Percentiles rank a stretch among this genome's conserved stretches.
Evolutionary conservation across 2,329 filamentous ascomycete genomes (phyloP).

Genomic region (Fusarium sp.): DNA sequence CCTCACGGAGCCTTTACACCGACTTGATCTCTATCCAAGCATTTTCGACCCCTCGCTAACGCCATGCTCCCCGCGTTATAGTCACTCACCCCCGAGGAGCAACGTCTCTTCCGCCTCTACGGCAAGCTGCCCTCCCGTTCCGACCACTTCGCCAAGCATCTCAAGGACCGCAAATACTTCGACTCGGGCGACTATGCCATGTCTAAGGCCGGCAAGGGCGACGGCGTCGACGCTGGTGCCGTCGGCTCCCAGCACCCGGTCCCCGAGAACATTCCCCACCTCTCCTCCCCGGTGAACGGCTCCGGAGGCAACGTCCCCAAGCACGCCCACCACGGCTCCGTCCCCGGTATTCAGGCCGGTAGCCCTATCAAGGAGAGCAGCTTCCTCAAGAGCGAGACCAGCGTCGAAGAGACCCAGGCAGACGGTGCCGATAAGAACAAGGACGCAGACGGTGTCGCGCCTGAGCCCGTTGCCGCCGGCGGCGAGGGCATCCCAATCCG

Average conservation of each 20-base stretch:
- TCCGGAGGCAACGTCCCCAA: constrained; percentile 52
- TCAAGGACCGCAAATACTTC: constrained; percentile 99
- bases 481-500: constrained; percentile 73
- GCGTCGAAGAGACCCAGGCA: constrained; percentile 67
- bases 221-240: constrained; percentile 91
- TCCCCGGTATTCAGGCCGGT: constrained; percentile 70
- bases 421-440: constrained; percentile 57
- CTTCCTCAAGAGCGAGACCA: constrained; percentile 87
- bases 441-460: constrained; percentile 50
- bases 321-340: constrained; percentile 60
- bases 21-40: constrained; percentile 3
- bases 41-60: constrained; percentile 38
- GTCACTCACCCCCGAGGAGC: constrained; percentile 95
- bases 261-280: constrained; percentile 94
- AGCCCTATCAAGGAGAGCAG: constrained; percentile 94
- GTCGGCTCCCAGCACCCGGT: constrained; percentile 96
- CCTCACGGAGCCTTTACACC: background rate
- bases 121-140: constrained; percentile 98
- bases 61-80: constrained; percentile 56
- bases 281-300: constrained; percentile 74
- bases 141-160: constrained; percentile 96
- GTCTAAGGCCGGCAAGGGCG: constrained; percentile 96
- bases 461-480: constrained; percentile 43
- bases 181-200: constrained; percentile 97
- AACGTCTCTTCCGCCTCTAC: constrained; percentile 96